Conservation (phyloP, 805 yeast species). For the Candida jianshihensis region DNA sequence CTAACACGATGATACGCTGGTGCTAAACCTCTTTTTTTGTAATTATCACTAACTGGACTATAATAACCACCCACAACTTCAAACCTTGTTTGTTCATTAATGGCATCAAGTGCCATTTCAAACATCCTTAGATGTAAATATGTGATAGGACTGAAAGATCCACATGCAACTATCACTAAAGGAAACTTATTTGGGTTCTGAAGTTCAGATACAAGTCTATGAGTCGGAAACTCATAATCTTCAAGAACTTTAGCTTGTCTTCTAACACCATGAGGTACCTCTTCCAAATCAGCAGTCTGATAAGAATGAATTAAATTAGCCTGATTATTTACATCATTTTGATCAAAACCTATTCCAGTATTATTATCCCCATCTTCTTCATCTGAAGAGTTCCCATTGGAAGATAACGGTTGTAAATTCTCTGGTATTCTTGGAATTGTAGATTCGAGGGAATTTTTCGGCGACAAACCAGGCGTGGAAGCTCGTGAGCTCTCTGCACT, state of each 20-base stretch:
- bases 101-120: constrained; percentile 96
- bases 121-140: constrained; percentile 94
- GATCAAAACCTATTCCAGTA: no score
- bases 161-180: constrained; percentile 93
- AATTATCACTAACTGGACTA: constrained; percentile 90
- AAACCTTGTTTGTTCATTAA: constrained; percentile 84
- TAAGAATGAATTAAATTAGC: constrained; percentile 29
- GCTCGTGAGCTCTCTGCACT: not conserved
- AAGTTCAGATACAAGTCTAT: constrained; percentile 65
- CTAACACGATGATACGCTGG: constrained; percentile 84
- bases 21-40: constrained; percentile 89
- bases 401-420: constrained; percentile 50
- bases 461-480: not conserved
- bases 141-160: constrained; percentile 93
- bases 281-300: constrained; percentile 91
- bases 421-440: constrained; percentile 50
- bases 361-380: constrained; percentile 10
- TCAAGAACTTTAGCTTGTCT: constrained; percentile 74
- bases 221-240: constrained; percentile 79
- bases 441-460: constrained; percentile 11
- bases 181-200: constrained; percentile 77
- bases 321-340: constrained; percentile 15
- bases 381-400: constrained; percentile 31
- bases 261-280: constrained; percentile 89
- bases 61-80: constrained; percentile 96